A percentile compares a stretch with the other conserved stretches of the same genome.
These are phyloP conservation scores for Eutypella sp. DNA, from an alignment of 2,329 filamentous ascomycete genomes.

Conservation along the genomic window DNA sequence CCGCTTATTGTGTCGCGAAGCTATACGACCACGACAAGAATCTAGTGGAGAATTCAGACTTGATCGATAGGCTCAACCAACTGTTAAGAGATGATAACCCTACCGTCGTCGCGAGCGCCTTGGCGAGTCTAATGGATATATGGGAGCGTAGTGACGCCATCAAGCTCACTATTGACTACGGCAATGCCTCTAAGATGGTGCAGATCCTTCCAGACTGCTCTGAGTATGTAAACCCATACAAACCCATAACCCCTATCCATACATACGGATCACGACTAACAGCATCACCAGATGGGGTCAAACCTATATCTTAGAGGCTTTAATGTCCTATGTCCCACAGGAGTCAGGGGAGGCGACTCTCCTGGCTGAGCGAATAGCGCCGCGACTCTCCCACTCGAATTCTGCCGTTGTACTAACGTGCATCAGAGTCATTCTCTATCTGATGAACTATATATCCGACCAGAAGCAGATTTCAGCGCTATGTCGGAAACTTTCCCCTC, in stretches of 20 bases:
- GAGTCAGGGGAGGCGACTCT: constrained; percentile 83
- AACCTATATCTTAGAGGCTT: constrained; percentile 93
- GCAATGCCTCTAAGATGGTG: constrained; percentile 96
- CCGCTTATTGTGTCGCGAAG: constrained; percentile 93
- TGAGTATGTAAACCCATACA: constrained; percentile 81
- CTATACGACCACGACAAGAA: constrained; percentile 93
- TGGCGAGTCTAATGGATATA: constrained; percentile 91
- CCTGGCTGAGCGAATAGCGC: constrained; percentile 87
- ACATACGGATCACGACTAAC: constrained; percentile 3
- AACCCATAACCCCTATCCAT: background rate
- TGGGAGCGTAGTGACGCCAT: constrained; percentile 98
- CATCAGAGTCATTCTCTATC: constrained; percentile 90
- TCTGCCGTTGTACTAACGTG: constrained; percentile 94
- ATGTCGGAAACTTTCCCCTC: constrained; percentile 90
- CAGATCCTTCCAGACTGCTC: constrained; percentile 95
- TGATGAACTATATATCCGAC: constrained; percentile 98
- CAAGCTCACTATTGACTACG: constrained; percentile 96
- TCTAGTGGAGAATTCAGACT: constrained; percentile 82
- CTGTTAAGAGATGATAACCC: constrained; percentile 95
- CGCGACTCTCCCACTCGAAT: constrained; percentile 94
- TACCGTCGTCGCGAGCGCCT: constrained; percentile 89
- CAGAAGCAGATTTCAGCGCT: constrained; percentile 81
- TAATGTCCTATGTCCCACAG: constrained; percentile 97
- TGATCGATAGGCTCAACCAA: constrained; percentile 86
- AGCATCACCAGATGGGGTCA: constrained; percentile 77